A percentile compares a stretch with the other conserved stretches of the same genome.
Evolutionary conservation across 2,329 filamentous ascomycete species (phyloP).

Genomic region (Scytalidium lignicola): DNA sequence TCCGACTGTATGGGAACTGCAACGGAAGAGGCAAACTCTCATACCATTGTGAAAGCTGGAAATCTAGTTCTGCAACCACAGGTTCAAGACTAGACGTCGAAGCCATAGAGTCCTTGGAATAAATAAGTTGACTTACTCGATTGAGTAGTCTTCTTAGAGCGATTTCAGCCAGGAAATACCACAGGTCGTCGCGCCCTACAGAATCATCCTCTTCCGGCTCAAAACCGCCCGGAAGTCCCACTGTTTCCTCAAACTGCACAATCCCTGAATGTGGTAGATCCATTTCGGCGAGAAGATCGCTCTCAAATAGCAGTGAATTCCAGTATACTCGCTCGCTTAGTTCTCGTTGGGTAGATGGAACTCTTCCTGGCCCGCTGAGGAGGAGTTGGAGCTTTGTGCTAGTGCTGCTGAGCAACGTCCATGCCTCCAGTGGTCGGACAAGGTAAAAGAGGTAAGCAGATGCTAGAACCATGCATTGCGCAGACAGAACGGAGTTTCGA

Average conservation of each 20-base stretch:
- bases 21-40: constrained; percentile 69
- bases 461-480: constrained; percentile 75
- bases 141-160: constrained; percentile 72
- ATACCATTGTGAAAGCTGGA: constrained; percentile 80
- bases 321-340: constrained; percentile 76
- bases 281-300: constrained; percentile 71
- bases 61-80: constrained; percentile 74
- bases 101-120: constrained; percentile 66
- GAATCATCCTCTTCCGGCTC: constrained; percentile 61
- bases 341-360: constrained; percentile 66
- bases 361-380: constrained; percentile 65
- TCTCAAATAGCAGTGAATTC: constrained; percentile 78
- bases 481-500: constrained; percentile 69
- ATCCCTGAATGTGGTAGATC: constrained; percentile 80
- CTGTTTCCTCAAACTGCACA: constrained; percentile 74
- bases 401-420: constrained; percentile 73
- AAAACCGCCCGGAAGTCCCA: constrained; percentile 73
- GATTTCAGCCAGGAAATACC: constrained; percentile 84
- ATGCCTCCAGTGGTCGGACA: constrained; percentile 76
- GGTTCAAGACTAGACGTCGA: constrained; percentile 71
- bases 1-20: constrained; percentile 69
- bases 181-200: constrained; percentile 70
- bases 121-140: constrained; percentile 73
- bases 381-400: constrained; percentile 78
- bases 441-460: constrained; percentile 81